These are phyloP conservation scores for Phytopythium sindhum DNA, from an alignment of 352 stramenopile genomes.

Conservation along the genomic window DNA sequence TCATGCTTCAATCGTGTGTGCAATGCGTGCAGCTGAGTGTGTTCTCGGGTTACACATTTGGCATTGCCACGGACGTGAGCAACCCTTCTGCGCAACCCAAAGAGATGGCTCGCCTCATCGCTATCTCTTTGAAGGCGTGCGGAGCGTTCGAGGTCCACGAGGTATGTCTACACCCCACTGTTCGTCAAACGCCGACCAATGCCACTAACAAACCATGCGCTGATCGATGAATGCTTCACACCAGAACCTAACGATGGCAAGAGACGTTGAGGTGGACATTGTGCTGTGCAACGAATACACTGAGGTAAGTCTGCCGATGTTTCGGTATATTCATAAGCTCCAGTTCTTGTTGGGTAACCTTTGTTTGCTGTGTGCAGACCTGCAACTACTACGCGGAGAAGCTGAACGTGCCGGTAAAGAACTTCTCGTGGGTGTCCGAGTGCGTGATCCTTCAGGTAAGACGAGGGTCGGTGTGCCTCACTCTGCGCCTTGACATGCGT, in stretches of 20 bases:
- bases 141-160: constrained; percentile 56
- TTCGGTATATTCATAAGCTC: not conserved
- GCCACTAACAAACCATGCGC: not conserved
- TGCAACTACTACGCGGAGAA: constrained; percentile 50
- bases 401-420: constrained; percentile 40
- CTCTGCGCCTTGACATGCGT: not conserved
- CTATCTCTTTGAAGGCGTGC: constrained; percentile 61
- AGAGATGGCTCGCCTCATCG: constrained; percentile 38
- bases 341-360: not conserved
- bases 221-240: not conserved
- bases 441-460: constrained; percentile 78
- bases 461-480: not conserved
- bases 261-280: constrained; percentile 43
- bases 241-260: constrained; percentile 47
- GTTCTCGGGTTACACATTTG: constrained; percentile 57
- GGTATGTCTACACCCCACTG: constrained; percentile 16
- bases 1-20: constrained; percentile 5
- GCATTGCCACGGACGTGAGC: constrained; percentile 52
- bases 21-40: constrained; percentile 45
- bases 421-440: constrained; percentile 78
- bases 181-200: not conserved
- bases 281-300: constrained; percentile 70
- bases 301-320: constrained; percentile 26
- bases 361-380: constrained; percentile 20
- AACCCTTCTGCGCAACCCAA: constrained; percentile 27